Percentiles rank a stretch among this genome's conserved stretches.
These are phyloP conservation scores for Tylopilus sp. DNA, from an alignment of 1,284 basidiomycete species.

Conservation along the genomic window DNA sequence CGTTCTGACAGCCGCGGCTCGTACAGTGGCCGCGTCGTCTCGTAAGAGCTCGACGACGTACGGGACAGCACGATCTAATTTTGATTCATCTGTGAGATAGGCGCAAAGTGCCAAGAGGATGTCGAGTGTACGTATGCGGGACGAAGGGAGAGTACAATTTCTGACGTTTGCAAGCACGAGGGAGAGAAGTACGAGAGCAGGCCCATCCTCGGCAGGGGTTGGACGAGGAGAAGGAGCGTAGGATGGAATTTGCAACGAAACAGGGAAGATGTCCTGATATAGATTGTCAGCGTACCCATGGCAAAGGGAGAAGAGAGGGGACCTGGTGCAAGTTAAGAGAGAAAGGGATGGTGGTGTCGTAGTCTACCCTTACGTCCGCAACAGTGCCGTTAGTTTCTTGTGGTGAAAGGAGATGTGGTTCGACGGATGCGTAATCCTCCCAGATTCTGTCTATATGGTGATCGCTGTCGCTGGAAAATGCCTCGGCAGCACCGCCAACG, in stretches of 20 bases:
- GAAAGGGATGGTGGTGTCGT: conserved; percentile 33
- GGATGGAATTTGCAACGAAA: conserved; percentile 72
- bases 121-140: conserved; percentile 83
- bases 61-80: conserved; percentile 90
- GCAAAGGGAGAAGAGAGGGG: conserved; percentile 3
- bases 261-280: conserved; percentile 68
- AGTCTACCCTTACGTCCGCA: conserved; percentile 55
- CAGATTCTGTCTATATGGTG: conserved; percentile 73
- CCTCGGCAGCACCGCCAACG: conserved; percentile 35
- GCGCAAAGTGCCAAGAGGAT: conserved; percentile 81
- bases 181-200: conserved; percentile 77
- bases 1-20: conserved; percentile 75
- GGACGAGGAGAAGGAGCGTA: conserved; percentile 49
- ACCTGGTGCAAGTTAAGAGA: conserved; percentile 64
- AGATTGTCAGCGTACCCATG: conserved; percentile 5
- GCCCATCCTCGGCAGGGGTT: conserved; percentile 73
- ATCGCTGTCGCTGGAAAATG: conserved; percentile 76
- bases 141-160: conserved; percentile 84
- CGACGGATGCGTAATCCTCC: conserved; percentile 77
- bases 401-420: conserved; percentile 61
- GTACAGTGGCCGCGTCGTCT: conserved; percentile 80
- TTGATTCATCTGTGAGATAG: conserved; percentile 91
- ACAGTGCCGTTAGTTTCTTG: conserved; percentile 41
- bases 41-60: conserved; percentile 87
- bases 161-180: conserved; percentile 89